phyloP scores from a whole-genome alignment of 208 protist species.

The Wallacemonas sp. region DNA sequence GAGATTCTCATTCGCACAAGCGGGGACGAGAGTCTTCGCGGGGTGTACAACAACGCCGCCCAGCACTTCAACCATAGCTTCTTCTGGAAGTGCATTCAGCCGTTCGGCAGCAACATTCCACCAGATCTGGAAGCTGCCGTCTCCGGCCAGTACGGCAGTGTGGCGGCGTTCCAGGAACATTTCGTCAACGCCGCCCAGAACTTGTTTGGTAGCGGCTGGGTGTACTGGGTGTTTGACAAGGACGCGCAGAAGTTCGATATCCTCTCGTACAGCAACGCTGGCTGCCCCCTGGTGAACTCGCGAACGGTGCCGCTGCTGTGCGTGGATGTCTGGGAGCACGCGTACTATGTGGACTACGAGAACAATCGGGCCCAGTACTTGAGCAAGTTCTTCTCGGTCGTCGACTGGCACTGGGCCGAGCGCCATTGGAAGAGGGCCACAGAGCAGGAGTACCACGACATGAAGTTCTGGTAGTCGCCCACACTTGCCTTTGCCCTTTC shows the following conservation, averaged over 20 bases:
- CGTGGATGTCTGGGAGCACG: constrained; percentile 94
- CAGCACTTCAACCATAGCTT: constrained; percentile 93
- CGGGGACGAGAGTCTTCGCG: constrained; percentile 40
- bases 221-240: constrained; percentile 87
- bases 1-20: constrained; percentile 69
- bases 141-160: constrained; percentile 73
- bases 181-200: constrained; percentile 69
- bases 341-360: constrained; percentile 95
- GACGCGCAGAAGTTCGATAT: constrained; percentile 72
- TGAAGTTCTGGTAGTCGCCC: constrained; percentile 68
- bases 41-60: constrained; percentile 90
- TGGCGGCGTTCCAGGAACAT: constrained; percentile 79
- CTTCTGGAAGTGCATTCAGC: constrained; percentile 92
- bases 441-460: constrained; percentile 86
- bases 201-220: constrained; percentile 91
- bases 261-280: constrained; percentile 74
- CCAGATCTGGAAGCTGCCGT: constrained; percentile 77
- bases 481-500: not conserved
- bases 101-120: constrained; percentile 88
- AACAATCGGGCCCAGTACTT: constrained; percentile 89
- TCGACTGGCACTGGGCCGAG: constrained; percentile 95
- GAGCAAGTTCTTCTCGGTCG: constrained; percentile 88
- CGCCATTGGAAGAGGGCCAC: constrained; percentile 89
- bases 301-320: constrained; percentile 75
- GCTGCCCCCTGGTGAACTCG: constrained; percentile 66